Base-by-base conservation (phyloP, 2,329 filamentous ascomycete genomes). In the Colletotrichum coccodes region DNA sequence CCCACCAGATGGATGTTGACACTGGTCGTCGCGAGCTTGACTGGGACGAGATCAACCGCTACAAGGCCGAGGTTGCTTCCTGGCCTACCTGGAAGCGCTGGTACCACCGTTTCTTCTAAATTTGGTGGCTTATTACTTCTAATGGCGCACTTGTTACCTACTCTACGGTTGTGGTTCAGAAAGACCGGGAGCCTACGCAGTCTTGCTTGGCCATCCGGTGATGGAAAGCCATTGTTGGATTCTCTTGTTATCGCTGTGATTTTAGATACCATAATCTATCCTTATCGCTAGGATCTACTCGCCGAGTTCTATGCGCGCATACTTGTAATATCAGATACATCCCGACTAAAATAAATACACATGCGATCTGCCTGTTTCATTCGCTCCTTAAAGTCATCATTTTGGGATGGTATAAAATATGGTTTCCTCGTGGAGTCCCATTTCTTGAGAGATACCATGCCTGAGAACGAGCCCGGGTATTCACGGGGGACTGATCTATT, bases 11-110 rank as follows among this genome's bases (percentile, higher is more conserved):
- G 60, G 70, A 72, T 11, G 70, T 72, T 2, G 70, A 72, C 42
- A 72, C 70, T 4, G 70, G 70, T 14, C 68, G 70, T 16, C 70
- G 70, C 11, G 68, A 72, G 30, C 64, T 71, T 6, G 70, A 72
- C 14, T 72, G 70, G 70, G 70, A 72, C 1, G 68, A 61, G 49
- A 72, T 72, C 49, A 64, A 62, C 40, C 50, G 38, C n/a, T 66
- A 65, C 58, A 60, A 53, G 34, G 70, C 60, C 5, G 68, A 68
- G 28, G 28, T 69, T 18, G 64, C 60, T 2, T 23, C 60, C 5
- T 62, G 63, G 57, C 68, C 70, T 34, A 60, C 60, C 26, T 72
- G 70, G 70, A 71, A 68, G 64, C 70, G 69, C 36, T 3, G 50
- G 21, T 3, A 64, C 7, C 40, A 71, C 56, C 63, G 47, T 3